Evolutionary conservation across 495 filamentous ascomycete genomes (phyloP), one percentile per base, ranked within the genome.

Genomic region (Neurospora terricola): DNA sequence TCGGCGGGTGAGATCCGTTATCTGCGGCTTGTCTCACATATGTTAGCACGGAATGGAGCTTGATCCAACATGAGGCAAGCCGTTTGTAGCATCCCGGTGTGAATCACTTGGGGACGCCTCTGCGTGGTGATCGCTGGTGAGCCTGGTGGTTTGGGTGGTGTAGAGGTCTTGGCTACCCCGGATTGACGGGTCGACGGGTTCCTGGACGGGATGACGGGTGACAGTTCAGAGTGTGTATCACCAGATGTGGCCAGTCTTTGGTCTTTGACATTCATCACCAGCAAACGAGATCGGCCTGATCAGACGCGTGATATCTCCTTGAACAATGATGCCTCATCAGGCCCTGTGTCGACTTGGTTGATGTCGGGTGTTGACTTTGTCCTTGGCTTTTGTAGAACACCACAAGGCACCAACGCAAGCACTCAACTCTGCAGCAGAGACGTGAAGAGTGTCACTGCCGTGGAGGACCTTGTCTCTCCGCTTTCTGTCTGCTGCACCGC

Each of bases 321-420:
- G n/a, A n/a, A 62, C 42, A 70, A 34, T 62, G 36, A 27, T 38
- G 74, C n/a, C 37, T 39, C 37, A 21, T 10, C 48, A 71, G 18
- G 71, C 72, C 72, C 69, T 73, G 72, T 48, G 66, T 34, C 71
- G 72, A 77, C 76, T 76, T 77, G 72, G 74, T 69, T 43, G 43
- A 11, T 71, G 74, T 34, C 70, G 38, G 69, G 54, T 70, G 42
- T 23, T 39, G 72, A 48, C 37, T 34, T 43, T 39, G 16, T 14
- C 18, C 43, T 34, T 10, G 23, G 42, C 18, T 23, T 38, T 36
- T 72, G 59, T 70, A 73, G n/a, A 62, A 62, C 54, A 27, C 23
- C 23, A 16, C 21, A 62, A 62, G 54, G 23, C 54, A 66, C 14
- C 54, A 6, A 59, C 48, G 48, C 48, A 59, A 59, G 48, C 48